Evolutionary conservation across 202 grass and related monocot species (phyloP), one percentile per base, ranked within the genome.

Genomic region (Sporobolus alterniflorus): DNA sequence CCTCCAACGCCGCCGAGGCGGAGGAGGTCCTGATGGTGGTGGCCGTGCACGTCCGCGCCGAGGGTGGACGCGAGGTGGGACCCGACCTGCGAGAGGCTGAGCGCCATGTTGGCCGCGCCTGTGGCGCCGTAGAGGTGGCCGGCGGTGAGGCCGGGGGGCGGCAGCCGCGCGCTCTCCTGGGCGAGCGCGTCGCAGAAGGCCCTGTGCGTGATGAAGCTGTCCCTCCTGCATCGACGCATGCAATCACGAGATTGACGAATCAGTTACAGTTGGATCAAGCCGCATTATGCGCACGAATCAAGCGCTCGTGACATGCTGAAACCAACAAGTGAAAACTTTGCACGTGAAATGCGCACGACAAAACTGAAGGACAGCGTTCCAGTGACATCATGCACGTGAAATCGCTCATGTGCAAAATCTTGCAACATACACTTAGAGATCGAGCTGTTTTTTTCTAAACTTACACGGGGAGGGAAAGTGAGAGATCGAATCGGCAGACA

Each of bases 161-260:
- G 92, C 75, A 94, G 90, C 32, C 92, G 84, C 29, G 86, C 81
- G 67, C 80, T 89, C 75, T 98, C 95, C 88, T 98, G 95, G 16
- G 90, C 86, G 59, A 98, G 87, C 16, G 95, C 95, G 69, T 98
- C 92, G 47, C 95, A 98, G 87, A 98, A 98, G 62, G 92, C 95
- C 43, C 95, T 81, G 86, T 98, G 95, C 25, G 92, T 98, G 88
- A 98, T 93, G 83, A 98, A 98, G 70, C 95, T 98, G 81, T 98
- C 95, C 67, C 95, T 89, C 95, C 95, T 98, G 90, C 80, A 91
- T 82, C 68, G 9, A 65, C 71, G 34, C 73, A 83, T 84, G 81
- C 32, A 55, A 76, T 89, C 77, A 80, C 21, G 49, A 69, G 77
- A 69, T 61, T 61, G 77, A 48, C 70, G 69, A 73, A 28, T 28